Base-by-base conservation (phyloP, 495 filamentous ascomycete genomes). In the Cercophora newfieldiana region DNA sequence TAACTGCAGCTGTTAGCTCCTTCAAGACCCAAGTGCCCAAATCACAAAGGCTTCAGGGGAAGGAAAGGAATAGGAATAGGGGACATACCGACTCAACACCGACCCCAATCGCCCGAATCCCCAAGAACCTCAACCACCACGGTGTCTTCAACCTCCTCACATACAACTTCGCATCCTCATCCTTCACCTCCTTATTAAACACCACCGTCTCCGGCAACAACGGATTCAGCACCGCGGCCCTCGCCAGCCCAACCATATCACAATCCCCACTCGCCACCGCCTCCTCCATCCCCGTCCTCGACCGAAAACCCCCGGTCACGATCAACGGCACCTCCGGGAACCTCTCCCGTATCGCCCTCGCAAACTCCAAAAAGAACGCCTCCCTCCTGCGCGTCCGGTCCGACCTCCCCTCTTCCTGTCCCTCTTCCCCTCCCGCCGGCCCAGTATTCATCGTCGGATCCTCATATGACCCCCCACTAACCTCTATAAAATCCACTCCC, bases 311-410 rank as follows among this genome's bases (percentile, higher is more conserved):
- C 18, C 78, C 78, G 0, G 78, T 78, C n/a, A 78, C 76, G 68
- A 78, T 72, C 12, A 88, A 75, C 5, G 81, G 72, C 2, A 85
- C 68, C 2, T 63, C 63, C 0, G 83, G 83, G 66, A 82, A 80
- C 14, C 79, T 67, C 0, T 59, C 63, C 31, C 85, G 80, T 29
- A 84, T 77, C 24, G 74, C 73, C 22, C 73, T 69, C 0, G 85
- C 82, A 64, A 87, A 87, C 66, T 85, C 79, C 57, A 88, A 76
- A 78, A 88, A 89, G 79, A 88, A 89, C 7, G 85, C 83, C 65
- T 89, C 87, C n/a, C 86, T 81, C 10, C 78, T 75, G 12, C 75
- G 68, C 1, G 83, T 87, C 33, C 82, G 66, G 1, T 67, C 75
- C 10, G 30, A 47, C 26, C 58, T 61, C 25, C 77, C 78, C 56